Percentiles rank a stretch among this genome's conserved stretches.
phyloP scores from a whole-genome alignment of 371 early-diverging fungal species.

The Mucor mucedo region DNA sequence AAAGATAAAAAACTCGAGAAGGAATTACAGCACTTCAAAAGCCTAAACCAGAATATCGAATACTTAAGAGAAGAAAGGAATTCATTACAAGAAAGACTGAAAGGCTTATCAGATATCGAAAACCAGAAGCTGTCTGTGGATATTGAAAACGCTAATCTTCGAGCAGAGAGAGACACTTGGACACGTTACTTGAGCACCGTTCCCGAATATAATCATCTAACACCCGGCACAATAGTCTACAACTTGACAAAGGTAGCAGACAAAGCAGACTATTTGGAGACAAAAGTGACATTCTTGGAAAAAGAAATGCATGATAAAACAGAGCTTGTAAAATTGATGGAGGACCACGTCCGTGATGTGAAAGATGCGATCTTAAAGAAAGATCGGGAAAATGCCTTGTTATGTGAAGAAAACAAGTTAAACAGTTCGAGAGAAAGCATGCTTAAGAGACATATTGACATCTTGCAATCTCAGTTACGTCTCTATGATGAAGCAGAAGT shows the following conservation, averaged over 20 bases:
- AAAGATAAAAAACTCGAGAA: slow-evolving; percentile 33
- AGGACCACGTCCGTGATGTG: slow-evolving; percentile 6
- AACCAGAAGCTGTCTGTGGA: slow-evolving; percentile 34
- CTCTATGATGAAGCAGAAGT: slow-evolving; percentile 70
- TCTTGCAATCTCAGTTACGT: slow-evolving; percentile 61
- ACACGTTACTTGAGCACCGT: slow-evolving; percentile 20
- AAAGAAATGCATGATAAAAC: slow-evolving; percentile 11
- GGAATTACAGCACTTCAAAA: slow-evolving; percentile 41
- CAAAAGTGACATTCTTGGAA: slow-evolving; percentile 23
- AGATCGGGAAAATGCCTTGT: slow-evolving; percentile 16
- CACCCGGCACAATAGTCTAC: slow-evolving; percentile 32
- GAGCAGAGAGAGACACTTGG: slow-evolving; percentile 36
- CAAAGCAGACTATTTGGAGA: slow-evolving; percentile 24
- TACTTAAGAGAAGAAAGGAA: slow-evolving; percentile 38
- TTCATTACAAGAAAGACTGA: slow-evolving; percentile 31
- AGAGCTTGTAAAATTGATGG: slow-evolving; percentile 17
- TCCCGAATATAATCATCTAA: slow-evolving; percentile 35
- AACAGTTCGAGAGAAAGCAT: slow-evolving; percentile 29
- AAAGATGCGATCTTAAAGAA: slow-evolving; percentile 17
- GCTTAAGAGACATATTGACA: slow-evolving; percentile 47
- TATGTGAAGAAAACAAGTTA: slow-evolving; percentile 29
- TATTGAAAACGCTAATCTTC: slow-evolving; percentile 38
- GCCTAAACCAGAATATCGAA: slow-evolving; percentile 42
- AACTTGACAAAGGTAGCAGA: slow-evolving; percentile 28
- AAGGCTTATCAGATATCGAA: slow-evolving; percentile 35